Conservation (phyloP, 257 asterid species). For the Forsythia suspensa region DNA sequence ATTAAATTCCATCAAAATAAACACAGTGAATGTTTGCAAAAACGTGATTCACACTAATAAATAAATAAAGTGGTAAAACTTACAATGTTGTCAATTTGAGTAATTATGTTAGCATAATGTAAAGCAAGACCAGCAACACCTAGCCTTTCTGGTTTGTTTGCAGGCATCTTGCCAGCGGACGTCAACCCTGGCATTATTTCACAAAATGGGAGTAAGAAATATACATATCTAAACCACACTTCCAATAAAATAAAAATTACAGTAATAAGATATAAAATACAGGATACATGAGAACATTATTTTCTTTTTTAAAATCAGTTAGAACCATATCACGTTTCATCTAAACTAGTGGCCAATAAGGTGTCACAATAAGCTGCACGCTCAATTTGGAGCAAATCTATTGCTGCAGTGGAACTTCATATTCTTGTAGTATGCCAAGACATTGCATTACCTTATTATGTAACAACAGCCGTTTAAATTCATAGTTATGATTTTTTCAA, state of each 20-base stretch:
- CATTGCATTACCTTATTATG: neutral
- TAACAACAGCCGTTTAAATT: neutral
- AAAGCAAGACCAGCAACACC: conserved; percentile 93
- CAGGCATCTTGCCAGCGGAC: conserved; percentile 45
- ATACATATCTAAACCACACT: neutral
- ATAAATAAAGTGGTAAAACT: conserved; percentile 30
- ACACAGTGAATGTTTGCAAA: conserved; percentile 1
- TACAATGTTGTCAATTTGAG: conserved; percentile 89
- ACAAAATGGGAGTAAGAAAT: conserved; percentile 11
- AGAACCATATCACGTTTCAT: neutral
- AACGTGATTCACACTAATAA: neutral
- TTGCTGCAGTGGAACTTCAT: neutral
- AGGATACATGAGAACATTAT: neutral
- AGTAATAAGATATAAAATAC: neutral
- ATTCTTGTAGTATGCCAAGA: neutral
- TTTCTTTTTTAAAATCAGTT: neutral
- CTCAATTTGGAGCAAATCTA: neutral
- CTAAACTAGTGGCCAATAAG: neutral
- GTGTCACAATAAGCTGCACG: neutral
- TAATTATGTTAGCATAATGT: conserved; percentile 91
- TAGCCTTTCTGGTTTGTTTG: conserved; percentile 65
- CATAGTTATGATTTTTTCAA: neutral
- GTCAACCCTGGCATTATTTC: conserved; percentile 49
- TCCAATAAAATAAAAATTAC: conserved; percentile 4
- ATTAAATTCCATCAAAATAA: conserved; percentile 12